Conservation (phyloP, 1,284 basidiomycete species). For the Fomitopsis betulina region DNA sequence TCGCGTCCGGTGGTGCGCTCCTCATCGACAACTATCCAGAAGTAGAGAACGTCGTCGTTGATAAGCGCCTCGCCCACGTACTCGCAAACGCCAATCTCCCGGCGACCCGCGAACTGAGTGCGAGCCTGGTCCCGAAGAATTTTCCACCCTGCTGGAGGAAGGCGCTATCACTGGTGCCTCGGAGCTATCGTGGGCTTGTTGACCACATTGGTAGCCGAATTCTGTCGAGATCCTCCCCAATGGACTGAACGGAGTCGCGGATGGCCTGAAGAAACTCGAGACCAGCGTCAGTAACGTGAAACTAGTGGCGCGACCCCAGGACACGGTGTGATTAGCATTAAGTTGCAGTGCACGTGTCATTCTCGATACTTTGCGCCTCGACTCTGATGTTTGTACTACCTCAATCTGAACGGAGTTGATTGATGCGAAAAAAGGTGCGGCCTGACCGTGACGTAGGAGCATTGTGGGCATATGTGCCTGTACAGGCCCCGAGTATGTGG, state of each 20-base stretch:
- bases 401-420: no score
- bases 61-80: conserved; percentile 11
- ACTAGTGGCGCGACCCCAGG: conserved; percentile 18
- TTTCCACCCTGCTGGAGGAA: conserved; percentile 11
- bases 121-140: conserved; percentile 8
- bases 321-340: no score
- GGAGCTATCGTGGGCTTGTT: background rate
- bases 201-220: conserved; percentile 14
- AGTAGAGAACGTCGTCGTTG: conserved; percentile 3
- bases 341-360: no score
- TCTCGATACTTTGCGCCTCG: no score
- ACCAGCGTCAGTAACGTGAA: conserved; percentile 40
- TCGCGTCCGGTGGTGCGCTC: conserved; percentile 17
- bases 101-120: conserved; percentile 5
- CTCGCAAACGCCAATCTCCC: conserved; percentile 10
- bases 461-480: no score
- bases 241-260: conserved; percentile 41
- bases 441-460: no score
- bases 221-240: conserved; percentile 36
- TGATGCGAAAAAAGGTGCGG: no score
- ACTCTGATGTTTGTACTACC: no score
- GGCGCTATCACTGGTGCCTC: conserved; percentile 3
- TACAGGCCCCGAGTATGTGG: no score
- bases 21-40: conserved; percentile 11
- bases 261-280: conserved; percentile 38